Evolutionary conservation across 2,329 filamentous ascomycete species (phyloP).

Genomic region (Neurospora sp.): DNA sequence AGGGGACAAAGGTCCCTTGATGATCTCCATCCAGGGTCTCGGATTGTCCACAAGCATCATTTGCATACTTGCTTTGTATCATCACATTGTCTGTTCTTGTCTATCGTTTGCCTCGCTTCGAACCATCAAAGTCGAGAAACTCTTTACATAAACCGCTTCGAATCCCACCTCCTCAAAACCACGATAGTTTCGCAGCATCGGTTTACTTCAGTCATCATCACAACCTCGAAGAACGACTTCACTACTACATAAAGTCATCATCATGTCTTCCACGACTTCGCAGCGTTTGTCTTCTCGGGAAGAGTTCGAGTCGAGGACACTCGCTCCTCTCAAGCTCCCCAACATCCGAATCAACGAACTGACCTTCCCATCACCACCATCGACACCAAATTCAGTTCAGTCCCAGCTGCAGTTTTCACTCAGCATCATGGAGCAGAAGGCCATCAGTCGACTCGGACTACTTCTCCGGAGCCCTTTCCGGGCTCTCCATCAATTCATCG

Average conservation of each 20-base stretch:
- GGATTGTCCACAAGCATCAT: not conserved
- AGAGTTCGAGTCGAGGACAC: not conserved
- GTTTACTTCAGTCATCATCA: not conserved
- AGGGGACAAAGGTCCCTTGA: not conserved
- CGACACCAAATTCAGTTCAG: not conserved
- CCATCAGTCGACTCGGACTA: not conserved
- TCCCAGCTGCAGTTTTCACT: not conserved
- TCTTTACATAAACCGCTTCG: not conserved
- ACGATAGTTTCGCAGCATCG: not conserved
- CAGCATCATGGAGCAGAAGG: not conserved
- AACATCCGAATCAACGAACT: slow-evolving; percentile 2
- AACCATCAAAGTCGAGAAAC: not conserved
- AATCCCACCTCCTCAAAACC: not conserved
- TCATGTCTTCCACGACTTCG: not conserved
- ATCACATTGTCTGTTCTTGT: not conserved
- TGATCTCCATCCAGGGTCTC: not conserved
- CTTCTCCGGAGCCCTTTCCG: not conserved
- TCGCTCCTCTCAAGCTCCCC: slow-evolving; percentile 4
- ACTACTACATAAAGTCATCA: not conserved
- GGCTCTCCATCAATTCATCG: not conserved
- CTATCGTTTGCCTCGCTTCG: not conserved
- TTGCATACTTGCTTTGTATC: not conserved
- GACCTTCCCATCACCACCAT: not conserved
- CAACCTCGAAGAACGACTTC: not conserved
- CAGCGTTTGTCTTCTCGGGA: not conserved